Base-by-base conservation (phyloP, 495 filamentous ascomycete genomes). In the Chaetomium fimeti region DNA sequence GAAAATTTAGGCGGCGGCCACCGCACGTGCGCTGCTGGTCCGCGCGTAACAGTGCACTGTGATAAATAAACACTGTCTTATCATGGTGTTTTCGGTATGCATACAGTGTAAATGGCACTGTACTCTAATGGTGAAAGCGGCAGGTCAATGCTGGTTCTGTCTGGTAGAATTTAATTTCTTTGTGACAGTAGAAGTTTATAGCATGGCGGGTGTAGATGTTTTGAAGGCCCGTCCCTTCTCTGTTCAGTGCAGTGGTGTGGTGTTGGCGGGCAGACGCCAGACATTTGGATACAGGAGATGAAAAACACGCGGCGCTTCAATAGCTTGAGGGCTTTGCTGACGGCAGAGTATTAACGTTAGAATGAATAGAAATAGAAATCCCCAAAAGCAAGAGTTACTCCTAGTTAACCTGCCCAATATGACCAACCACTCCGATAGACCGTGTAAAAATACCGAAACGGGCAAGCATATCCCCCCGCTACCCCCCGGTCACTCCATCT, bases 391-490 rank as follows among this genome's bases (percentile, higher is more conserved):
- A 43, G 43, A 64, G 48, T 57, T 67, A 67, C 65, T 61, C 64
- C 67, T 36, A 40, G 63, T 58, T 62, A 27, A 42, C 61, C 61
- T 38, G 56, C 65, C 61, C 57, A 57, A 45, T 61, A 40, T 66
- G 64, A 64, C 67, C 64, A 47, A 61, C 49, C 64, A 67, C 62
- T 64, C 66, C 69, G 18, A 66, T 58, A 61, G 48, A 63, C 53
- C 64, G 38, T 63, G 28, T 56, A 59, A 20, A 57, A 66, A 67
- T 63, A 57, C 66, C 65, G 58, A 64, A 38, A 43, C 60, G 45
- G 36, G 38, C 48, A 13, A 57, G 49, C 51, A 47, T 36, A 42
- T 22, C 42, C 5, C 25, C 27, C 63, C 13, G 29, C 47, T 38
- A 18, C 25, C 48, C 32, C 53, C n/a, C 28, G 51, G 27, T 28